Base-by-base conservation (phyloP, 129 eudicot species). In the Lactuca saligna region DNA sequence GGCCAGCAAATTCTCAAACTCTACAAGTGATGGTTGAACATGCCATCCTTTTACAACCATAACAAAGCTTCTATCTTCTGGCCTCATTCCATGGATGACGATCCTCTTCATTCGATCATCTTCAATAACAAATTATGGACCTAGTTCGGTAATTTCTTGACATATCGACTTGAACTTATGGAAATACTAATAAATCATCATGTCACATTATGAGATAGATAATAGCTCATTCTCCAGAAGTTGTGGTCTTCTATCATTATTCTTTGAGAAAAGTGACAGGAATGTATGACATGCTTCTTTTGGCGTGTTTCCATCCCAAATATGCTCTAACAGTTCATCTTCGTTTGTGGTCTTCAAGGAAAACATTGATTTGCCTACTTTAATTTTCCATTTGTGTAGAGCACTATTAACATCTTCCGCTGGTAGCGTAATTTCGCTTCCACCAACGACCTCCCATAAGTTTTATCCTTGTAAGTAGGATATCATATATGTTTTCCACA, bases 221-320 rank as follows among this genome's bases (percentile, higher is more conserved):
- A 69, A 29, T 9, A 74, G 32, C 44, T 70, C 74, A 14, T 41
- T 80, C 61, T 70, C 77, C 7, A 80, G 35, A 4, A 58, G 51
- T 46, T 74, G 76, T 3, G 68, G 71, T 13, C 34, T 53, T 5
- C 61, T 54, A n/a, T 74, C 76, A 62, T 73, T 80, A 44, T 42
- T 73, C 59, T 68, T 68, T 6, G 68, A 66, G 44, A 74, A 80
- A 1, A 69, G 57, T 0, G 35, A 33, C 25, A 57, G 61, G 4
- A 80, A 69, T 2, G 53, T 64, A 14, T 80, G 80, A 39, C 73
- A 80, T 3, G 76, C 73, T 37, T 74, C 58, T 49, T 74, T 74
- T 0, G 68, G 76, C 1, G 80, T 80, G 4, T 54, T 34, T 0
- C 20, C 12, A 13, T 69, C 51, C 34, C 51, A 13, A 5, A 74